Conservation (phyloP, 2,329 filamentous ascomycete species). For the Sporothrix sp. region DNA sequence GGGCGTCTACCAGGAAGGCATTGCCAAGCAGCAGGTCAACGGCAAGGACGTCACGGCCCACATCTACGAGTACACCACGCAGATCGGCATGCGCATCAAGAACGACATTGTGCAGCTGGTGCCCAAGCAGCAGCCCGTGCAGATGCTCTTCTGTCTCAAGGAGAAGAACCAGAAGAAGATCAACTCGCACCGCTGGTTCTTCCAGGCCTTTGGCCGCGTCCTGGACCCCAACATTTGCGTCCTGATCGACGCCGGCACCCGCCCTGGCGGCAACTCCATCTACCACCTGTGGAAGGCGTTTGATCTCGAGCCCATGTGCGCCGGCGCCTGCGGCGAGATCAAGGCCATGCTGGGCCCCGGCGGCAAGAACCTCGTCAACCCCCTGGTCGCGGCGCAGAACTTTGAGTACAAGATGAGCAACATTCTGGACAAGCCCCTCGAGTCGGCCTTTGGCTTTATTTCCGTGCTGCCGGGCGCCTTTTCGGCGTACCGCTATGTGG, state of each 20-base stretch:
- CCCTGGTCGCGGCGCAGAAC: constrained; percentile 91
- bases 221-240: constrained; percentile 95
- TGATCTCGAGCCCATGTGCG: constrained; percentile 94
- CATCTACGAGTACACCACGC: constrained; percentile 91
- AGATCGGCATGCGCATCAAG: constrained; percentile 80
- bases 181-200: constrained; percentile 99
- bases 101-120: constrained; percentile 79
- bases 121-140: constrained; percentile 78
- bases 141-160: constrained; percentile 96
- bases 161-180: constrained; percentile 99
- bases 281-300: constrained; percentile 99
- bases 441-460: constrained; percentile 97
- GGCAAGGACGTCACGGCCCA: constrained; percentile 92
- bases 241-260: constrained; percentile 89
- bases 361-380: constrained; percentile 78
- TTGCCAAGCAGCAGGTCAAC: constrained; percentile 97
- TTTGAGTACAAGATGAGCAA: constrained; percentile 99
- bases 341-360: constrained; percentile 89
- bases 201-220: constrained; percentile 88
- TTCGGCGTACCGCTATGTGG: constrained; percentile 91
- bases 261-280: constrained; percentile 86
- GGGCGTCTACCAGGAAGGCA: constrained; percentile 96
- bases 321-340: constrained; percentile 89
- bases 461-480: constrained; percentile 92
- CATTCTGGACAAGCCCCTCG: constrained; percentile 92